phyloP scores from a whole-genome alignment of 208 protist genomes.

The Trypanosoma conorhini region DNA sequence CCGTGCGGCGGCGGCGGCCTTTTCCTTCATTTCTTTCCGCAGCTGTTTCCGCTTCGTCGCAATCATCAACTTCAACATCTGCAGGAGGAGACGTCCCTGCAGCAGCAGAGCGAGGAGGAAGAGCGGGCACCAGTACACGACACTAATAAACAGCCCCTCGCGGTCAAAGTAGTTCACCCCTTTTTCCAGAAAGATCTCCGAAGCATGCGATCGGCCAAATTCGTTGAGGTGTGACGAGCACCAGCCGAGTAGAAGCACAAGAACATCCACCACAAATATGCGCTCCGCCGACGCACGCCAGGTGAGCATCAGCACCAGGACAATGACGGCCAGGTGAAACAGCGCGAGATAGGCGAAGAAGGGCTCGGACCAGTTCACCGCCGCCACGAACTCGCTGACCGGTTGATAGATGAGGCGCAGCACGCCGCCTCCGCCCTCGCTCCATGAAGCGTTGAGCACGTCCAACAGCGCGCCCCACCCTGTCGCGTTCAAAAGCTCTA shows the following conservation, averaged over 20 bases:
- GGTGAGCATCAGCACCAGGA: slow-evolving; percentile 26
- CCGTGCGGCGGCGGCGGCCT: neutral
- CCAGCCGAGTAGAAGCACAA: slow-evolving; percentile 40
- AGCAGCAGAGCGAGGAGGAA: slow-evolving; percentile 41
- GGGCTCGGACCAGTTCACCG: slow-evolving; percentile 76
- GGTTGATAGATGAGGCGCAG: slow-evolving; percentile 17
- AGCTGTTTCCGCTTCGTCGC: slow-evolving; percentile 21
- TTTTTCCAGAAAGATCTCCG: slow-evolving; percentile 42
- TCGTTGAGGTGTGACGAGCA: slow-evolving; percentile 40
- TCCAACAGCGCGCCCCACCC: slow-evolving; percentile 35
- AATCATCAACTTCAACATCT: slow-evolving; percentile 33
- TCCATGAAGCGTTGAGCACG: slow-evolving; percentile 9
- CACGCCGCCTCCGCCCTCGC: neutral
- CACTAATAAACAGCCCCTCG: slow-evolving; percentile 56
- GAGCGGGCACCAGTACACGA: slow-evolving; percentile 62
- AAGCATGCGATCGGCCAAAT: slow-evolving; percentile 31
- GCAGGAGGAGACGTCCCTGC: slow-evolving; percentile 32
- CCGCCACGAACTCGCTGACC: slow-evolving; percentile 32
- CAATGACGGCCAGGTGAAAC: slow-evolving; percentile 51
- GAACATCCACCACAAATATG: slow-evolving; percentile 34
- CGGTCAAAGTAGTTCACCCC: slow-evolving; percentile 78
- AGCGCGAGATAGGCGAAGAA: slow-evolving; percentile 63
- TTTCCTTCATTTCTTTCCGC: slow-evolving; percentile 15
- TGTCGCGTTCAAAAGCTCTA: slow-evolving; percentile 47
- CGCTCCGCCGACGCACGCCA: slow-evolving; percentile 40